phyloP scores from a whole-genome alignment of 768 basidiomycete genomes.

The Crassisporium funariophilum region DNA sequence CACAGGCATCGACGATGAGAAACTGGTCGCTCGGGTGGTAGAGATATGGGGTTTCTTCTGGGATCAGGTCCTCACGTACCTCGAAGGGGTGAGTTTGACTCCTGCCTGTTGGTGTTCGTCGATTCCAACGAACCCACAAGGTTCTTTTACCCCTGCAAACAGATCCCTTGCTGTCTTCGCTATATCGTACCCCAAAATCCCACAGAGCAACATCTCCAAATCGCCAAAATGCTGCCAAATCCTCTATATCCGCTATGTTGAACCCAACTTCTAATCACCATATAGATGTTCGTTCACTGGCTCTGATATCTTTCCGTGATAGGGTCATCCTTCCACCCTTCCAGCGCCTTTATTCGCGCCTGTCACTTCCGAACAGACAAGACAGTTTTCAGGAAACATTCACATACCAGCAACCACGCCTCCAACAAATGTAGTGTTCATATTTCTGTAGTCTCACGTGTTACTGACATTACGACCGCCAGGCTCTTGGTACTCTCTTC shows the following conservation, averaged over 20 bases:
- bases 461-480: slow-evolving; percentile 7
- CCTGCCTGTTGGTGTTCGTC: slow-evolving; percentile 1
- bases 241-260: slow-evolving; percentile 37
- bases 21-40: slow-evolving; percentile 74
- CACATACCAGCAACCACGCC: slow-evolving; percentile 63
- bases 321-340: slow-evolving; percentile 71
- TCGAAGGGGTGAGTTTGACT: slow-evolving; percentile 70
- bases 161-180: slow-evolving; percentile 58
- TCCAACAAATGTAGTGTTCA: slow-evolving; percentile 77
- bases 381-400: slow-evolving; percentile 57
- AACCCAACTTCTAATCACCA: slow-evolving; percentile 44
- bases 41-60: slow-evolving; percentile 95
- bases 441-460: not conserved
- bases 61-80: slow-evolving; percentile 83
- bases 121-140: slow-evolving; percentile 15
- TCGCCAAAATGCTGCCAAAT: slow-evolving; percentile 48
- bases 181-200: slow-evolving; percentile 65
- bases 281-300: slow-evolving; percentile 83
- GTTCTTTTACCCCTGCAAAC: slow-evolving; percentile 41
- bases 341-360: slow-evolving; percentile 53
- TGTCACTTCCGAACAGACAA: slow-evolving; percentile 55
- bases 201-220: slow-evolving; percentile 50
- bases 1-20: slow-evolving; percentile 72
- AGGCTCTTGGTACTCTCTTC: slow-evolving; percentile 80
- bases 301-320: slow-evolving; percentile 79